These are phyloP conservation scores for Binderoboletus segoi DNA, from an alignment of 1,284 basidiomycete species.

Conservation along the genomic window DNA sequence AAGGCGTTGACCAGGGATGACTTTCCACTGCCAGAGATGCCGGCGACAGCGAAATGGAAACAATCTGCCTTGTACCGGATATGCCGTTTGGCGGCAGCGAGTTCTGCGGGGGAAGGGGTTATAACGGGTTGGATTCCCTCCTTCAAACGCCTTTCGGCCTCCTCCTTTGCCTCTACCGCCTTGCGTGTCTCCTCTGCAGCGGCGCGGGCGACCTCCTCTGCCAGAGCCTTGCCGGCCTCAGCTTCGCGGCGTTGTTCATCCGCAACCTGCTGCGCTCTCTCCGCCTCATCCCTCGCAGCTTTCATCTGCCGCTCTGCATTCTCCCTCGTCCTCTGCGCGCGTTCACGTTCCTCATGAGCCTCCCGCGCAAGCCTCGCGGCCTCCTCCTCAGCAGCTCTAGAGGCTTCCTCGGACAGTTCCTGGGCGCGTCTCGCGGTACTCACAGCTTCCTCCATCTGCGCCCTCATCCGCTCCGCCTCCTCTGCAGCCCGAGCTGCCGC, in stretches of 20 bases:
- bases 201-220: conserved; percentile 5
- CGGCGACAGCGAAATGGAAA: conserved; percentile 16
- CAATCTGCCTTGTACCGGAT: conserved; percentile 14
- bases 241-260: conserved; percentile 13
- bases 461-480: not conserved
- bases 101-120: conserved; percentile 1
- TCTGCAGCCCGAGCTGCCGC: not conserved
- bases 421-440: not conserved
- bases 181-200: conserved; percentile 7
- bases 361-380: conserved; percentile 1
- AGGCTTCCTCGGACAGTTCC: not conserved
- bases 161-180: conserved; percentile 3
- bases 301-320: conserved; percentile 9
- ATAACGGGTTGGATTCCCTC: conserved; percentile 14
- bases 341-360: conserved; percentile 11
- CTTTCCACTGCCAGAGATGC: conserved; percentile 18
- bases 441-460: not conserved
- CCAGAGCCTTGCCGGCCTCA: conserved; percentile 4
- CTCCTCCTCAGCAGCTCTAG: not conserved
- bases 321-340: conserved; percentile 6
- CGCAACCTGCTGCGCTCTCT: conserved; percentile 1
- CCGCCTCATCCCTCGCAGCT: conserved; percentile 10
- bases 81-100: conserved; percentile 4
- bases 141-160: conserved; percentile 7
- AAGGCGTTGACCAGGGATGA: conserved; percentile 23